Percentiles rank a stretch among this genome's conserved stretches.
phyloP scores from a whole-genome alignment of 805 yeast genomes.

The Hanseniaspora vineae region DNA sequence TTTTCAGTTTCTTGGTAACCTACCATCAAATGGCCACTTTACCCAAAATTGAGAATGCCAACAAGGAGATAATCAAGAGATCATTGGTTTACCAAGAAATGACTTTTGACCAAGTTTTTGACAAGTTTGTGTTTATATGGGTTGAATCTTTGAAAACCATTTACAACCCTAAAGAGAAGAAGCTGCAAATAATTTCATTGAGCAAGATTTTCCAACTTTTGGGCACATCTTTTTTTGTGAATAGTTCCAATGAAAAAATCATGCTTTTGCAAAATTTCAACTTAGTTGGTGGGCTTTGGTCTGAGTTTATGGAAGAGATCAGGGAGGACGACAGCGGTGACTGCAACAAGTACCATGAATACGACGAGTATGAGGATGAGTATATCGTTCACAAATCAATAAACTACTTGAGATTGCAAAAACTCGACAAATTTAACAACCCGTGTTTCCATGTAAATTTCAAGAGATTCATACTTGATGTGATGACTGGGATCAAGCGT shows the following conservation, averaged over 20 bases:
- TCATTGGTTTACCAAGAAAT: conserved; percentile 15
- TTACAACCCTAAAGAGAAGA: conserved; percentile 65
- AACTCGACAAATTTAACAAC: conserved; percentile 31
- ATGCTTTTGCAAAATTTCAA: conserved; percentile 12
- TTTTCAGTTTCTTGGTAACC: conserved; percentile 5
- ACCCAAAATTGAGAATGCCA: conserved; percentile 4
- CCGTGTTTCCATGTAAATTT: conserved; percentile 43
- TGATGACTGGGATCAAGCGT: conserved; percentile 12
- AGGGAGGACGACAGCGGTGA: conserved; percentile 50
- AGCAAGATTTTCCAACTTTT: conserved; percentile 32
- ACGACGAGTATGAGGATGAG: conserved; percentile 25
- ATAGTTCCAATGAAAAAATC: neutral
- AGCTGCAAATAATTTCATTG: conserved; percentile 52
- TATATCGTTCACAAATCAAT: conserved; percentile 17
- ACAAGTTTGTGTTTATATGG: conserved; percentile 25
- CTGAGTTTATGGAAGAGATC: conserved; percentile 57
- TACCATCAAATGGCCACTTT: neutral
- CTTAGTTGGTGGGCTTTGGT: conserved; percentile 30
- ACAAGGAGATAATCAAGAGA: conserved; percentile 11
- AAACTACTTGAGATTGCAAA: conserved; percentile 28
- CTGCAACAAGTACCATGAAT: conserved; percentile 37
- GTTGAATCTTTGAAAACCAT: conserved; percentile 39
- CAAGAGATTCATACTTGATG: conserved; percentile 30
- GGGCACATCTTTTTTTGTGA: conserved; percentile 8
- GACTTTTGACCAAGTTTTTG: conserved; percentile 15